Percentiles rank a stretch among this genome's conserved stretches.
These are phyloP conservation scores for Pascua sp. DNA, from an alignment of 1,284 basidiomycete genomes.

Conservation along the genomic window DNA sequence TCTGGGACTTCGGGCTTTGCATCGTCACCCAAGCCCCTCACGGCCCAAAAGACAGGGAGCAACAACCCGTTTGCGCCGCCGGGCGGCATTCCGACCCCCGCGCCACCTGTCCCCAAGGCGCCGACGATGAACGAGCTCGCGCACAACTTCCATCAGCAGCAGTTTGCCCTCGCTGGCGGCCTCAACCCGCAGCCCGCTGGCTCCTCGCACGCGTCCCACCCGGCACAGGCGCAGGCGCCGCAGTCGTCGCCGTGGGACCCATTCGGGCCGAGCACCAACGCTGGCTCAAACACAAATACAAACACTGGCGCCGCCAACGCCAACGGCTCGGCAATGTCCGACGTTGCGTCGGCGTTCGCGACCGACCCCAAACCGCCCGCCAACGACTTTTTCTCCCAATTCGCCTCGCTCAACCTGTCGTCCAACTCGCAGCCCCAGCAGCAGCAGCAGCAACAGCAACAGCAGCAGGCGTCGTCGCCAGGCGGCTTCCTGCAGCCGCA, in stretches of 20 bases:
- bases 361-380: slow-evolving; percentile 18
- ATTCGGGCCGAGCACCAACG: neutral
- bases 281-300: neutral
- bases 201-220: neutral
- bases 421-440: neutral
- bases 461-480: slow-evolving; percentile 4
- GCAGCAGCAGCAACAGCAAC: neutral
- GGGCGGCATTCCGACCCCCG: slow-evolving; percentile 49
- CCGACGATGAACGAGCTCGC: slow-evolving; percentile 79
- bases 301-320: neutral
- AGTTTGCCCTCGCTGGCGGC: slow-evolving; percentile 13
- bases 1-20: too few species aligned
- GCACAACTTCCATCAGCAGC: slow-evolving; percentile 49
- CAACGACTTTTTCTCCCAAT: slow-evolving; percentile 35
- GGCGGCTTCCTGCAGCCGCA: slow-evolving; percentile 61
- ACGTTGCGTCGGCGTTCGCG: slow-evolving; percentile 44
- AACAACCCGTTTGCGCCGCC: slow-evolving; percentile 89
- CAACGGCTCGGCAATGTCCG: slow-evolving; percentile 30
- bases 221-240: slow-evolving; percentile 10
- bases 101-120: slow-evolving; percentile 65
- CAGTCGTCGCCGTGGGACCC: slow-evolving; percentile 8
- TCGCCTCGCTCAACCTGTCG: slow-evolving; percentile 14
- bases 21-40: slow-evolving; percentile 58
- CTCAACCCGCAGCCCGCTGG: slow-evolving; percentile 2
- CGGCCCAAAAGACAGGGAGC: slow-evolving; percentile 86